Base-by-base conservation (phyloP, 768 basidiomycete genomes). In the Tylopilus felleus region DNA sequence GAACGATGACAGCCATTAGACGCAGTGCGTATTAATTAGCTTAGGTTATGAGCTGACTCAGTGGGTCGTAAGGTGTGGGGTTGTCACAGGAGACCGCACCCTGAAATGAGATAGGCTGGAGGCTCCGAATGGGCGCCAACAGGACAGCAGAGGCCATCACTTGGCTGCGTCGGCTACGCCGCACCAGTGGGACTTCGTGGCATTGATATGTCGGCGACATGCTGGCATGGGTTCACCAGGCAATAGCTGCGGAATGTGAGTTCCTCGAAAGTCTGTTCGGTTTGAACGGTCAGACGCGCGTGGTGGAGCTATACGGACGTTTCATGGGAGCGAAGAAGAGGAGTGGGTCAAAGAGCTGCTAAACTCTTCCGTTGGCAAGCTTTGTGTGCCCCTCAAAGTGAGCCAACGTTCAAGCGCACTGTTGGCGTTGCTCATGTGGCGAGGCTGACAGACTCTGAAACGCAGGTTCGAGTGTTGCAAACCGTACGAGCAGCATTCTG, bases 161-260 rank as follows among this genome's bases (percentile, higher is more conserved):
- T n/a, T n/a, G n/a, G n/a, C n/a, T n/a, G n/a, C n/a, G n/a, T n/a
- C n/a, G n/a, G n/a, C n/a, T n/a, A n/a, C n/a, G n/a, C n/a, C n/a
- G n/a, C n/a, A n/a, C n/a, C n/a, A n/a, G n/a, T n/a, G n/a, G n/a
- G n/a, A n/a, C n/a, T n/a, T n/a, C n/a, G n/a, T n/a, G n/a, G n/a
- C n/a, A n/a, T n/a, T n/a, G 96, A 29, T 99, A 99, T 66, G 85
- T 96, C 14, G 97, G 97, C 14, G 96, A 98, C 71, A 98, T 98
- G 91, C 83, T 98, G 8, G 96, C 95, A 0, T 98, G 96, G 96
- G 86, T 98, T 1, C 96, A 99, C 71, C 96, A 98, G 58, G 82
- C 88, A 0, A 93, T 97, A 56, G 97, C 97, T 1, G 90, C 90
- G 1, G 97, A 99, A 65, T 86, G 86, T 41, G 97, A 98, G 72